Percentiles rank a stretch among this genome's conserved stretches.
phyloP scores from a whole-genome alignment of 371 early-diverging fungal genomes.

The Haplosporangium sp. region DNA sequence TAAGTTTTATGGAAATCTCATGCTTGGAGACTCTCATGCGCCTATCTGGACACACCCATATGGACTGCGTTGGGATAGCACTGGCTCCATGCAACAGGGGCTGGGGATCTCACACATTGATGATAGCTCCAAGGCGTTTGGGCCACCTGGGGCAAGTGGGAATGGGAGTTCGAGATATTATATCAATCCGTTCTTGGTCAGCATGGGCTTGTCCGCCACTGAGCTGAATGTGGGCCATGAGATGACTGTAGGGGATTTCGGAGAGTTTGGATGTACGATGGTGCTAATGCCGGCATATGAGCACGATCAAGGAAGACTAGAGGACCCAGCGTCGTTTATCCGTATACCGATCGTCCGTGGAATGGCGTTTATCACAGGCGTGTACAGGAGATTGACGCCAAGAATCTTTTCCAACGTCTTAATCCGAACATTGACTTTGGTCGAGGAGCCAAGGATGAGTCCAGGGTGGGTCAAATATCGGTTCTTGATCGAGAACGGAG shows the following conservation, averaged over 20 bases:
- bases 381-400: conserved; percentile 61
- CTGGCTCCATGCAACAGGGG: conserved; percentile 15
- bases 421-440: conserved; percentile 26
- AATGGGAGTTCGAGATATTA: conserved; percentile 20
- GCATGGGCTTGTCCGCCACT: conserved; percentile 39
- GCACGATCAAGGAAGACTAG: neutral
- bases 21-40: conserved; percentile 43
- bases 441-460: neutral
- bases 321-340: conserved; percentile 5
- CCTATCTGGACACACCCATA: conserved; percentile 53
- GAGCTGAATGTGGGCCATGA: conserved; percentile 30
- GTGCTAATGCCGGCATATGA: conserved; percentile 17
- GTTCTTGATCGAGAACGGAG: conserved; percentile 40
- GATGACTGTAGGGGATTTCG: conserved; percentile 42
- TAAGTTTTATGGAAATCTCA: conserved; percentile 48
- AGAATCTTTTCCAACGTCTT: conserved; percentile 54
- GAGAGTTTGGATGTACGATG: conserved; percentile 49
- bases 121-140: conserved; percentile 31
- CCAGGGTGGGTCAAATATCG: conserved; percentile 42
- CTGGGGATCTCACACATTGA: conserved; percentile 44
- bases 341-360: conserved; percentile 63
- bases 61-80: conserved; percentile 51
- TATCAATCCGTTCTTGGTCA: conserved; percentile 47
- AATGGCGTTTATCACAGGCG: conserved; percentile 62
- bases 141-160: conserved; percentile 9